Conservation (phyloP, 495 filamentous ascomycete genomes). For the Penicillium paradoxum region DNA sequence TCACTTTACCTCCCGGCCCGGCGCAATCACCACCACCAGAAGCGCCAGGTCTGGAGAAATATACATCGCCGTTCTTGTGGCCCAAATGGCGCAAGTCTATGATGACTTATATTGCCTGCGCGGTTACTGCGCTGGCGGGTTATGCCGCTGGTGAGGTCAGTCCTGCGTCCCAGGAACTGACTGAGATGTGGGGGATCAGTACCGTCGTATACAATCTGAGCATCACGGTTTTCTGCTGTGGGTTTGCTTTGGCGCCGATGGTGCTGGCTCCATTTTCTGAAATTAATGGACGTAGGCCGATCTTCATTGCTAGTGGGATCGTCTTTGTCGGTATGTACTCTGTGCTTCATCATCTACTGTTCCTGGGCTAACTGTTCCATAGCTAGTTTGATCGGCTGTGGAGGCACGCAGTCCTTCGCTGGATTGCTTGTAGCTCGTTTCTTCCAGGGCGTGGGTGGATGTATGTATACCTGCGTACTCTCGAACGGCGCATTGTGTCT, state of each 20-base stretch:
- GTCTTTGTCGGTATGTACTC: conserved; percentile 52
- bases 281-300: conserved; percentile 75
- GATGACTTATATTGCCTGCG: conserved; percentile 69
- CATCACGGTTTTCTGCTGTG: conserved; percentile 76
- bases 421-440: conserved; percentile 77
- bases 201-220: conserved; percentile 64
- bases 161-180: conserved; percentile 59
- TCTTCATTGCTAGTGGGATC: conserved; percentile 70
- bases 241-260: conserved; percentile 87
- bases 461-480: conserved; percentile 22
- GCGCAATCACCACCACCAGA: conserved; percentile 43
- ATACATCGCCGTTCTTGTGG: conserved; percentile 72
- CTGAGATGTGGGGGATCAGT: conserved; percentile 56
- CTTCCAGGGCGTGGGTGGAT: conserved; percentile 67
- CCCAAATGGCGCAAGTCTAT: conserved; percentile 60
- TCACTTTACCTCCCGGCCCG: conserved; percentile 28
- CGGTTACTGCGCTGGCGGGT: conserved; percentile 71
- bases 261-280: conserved; percentile 86
- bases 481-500: background rate
- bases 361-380: conserved; percentile 12
- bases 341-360: background rate
- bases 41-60: conserved; percentile 61
- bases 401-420: conserved; percentile 62
- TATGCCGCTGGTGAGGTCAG: conserved; percentile 81
- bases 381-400: conserved; percentile 69